Evolutionary conservation across 441 rosid species (phyloP), one percentile per base, ranked within the genome.

Genomic region (Gossypium lobatum): DNA sequence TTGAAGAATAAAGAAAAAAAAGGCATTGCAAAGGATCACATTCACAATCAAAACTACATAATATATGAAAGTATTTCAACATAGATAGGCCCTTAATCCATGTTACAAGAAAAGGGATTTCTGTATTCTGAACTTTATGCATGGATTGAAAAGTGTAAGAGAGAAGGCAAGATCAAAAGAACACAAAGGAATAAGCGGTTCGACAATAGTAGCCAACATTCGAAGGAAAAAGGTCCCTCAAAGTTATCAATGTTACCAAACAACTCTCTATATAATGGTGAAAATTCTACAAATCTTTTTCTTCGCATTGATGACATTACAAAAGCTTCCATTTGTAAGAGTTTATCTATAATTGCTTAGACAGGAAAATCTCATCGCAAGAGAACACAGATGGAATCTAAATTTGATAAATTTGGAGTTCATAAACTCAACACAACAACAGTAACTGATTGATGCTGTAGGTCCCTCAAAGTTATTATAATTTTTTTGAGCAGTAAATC

Each of bases 241-340:
- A 11, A 11, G 16, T 11, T 13, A 46, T 23, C 4, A 48, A 67
- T 23, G 16, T 16, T 16, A 68, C 45, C 25, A 26, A 28, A 5
- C 4, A 11, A 14, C 28, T 26, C 60, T 26, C 3, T 28, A 31
- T 8, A 52, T 50, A 53, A 28, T 52, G n/a, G 17, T 10, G 25
- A 9, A 16, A 50, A 68, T 25, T 52, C 26, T 28, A 28, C 26
- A 52, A 31, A 52, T 26, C 17, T 28, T 52, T 23, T 52, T 52
- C 26, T 48, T 21, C 16, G 9, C 16, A 53, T 17, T 21, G n/a
- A 28, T 53, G 48, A 69, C 61, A 69, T 53, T 26, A 28, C 28
- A 17, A 52, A 69, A 9, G 48, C 60, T 69, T 69, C 54, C 61
- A 28, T 69, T 4, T 16, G 72, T 68, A 68, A 68, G n/a, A 28